These are phyloP conservation scores for Pseudogymnoascus sp. DNA, from an alignment of 2,329 filamentous ascomycete genomes.

Conservation along the genomic window DNA sequence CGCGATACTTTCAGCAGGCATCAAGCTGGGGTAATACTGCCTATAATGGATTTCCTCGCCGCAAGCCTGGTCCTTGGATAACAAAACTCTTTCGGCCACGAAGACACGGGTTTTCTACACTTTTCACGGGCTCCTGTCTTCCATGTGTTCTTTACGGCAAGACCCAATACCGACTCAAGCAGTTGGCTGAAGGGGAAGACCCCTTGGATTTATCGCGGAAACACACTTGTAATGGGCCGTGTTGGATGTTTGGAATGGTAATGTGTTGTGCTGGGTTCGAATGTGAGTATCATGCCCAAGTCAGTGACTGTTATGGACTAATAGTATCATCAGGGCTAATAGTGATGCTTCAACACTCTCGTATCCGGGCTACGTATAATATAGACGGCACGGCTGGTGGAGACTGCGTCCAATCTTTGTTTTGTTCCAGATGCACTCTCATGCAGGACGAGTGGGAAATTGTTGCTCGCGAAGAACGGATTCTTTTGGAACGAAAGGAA, in stretches of 20 bases:
- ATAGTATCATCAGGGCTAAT: constrained; percentile 14
- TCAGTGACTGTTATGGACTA: background rate
- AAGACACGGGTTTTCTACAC: constrained; percentile 27
- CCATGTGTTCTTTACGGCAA: constrained; percentile 37
- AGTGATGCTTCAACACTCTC: constrained; percentile 30
- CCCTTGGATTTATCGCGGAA: constrained; percentile 33
- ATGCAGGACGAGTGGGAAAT: constrained; percentile 40
- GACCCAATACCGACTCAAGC: constrained; percentile 34
- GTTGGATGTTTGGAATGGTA: constrained; percentile 27
- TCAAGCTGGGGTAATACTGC: background rate
- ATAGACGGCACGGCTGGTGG: constrained; percentile 29
- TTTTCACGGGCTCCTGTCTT: constrained; percentile 32
- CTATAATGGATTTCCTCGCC: background rate
- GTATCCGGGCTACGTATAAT: constrained; percentile 36
- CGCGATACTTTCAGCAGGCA: constrained; percentile 1
- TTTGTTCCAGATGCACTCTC: constrained; percentile 34
- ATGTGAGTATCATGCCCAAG: constrained; percentile 7
- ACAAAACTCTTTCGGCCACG: constrained; percentile 32
- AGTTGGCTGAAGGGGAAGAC: constrained; percentile 31
- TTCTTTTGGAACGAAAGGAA: constrained; percentile 10
- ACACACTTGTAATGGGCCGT: constrained; percentile 31
- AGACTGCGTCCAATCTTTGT: constrained; percentile 31
- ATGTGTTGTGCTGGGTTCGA: constrained; percentile 20
- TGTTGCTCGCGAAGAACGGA: constrained; percentile 29
- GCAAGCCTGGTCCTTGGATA: constrained; percentile 24